Conservation (phyloP, 257 asterid species). For the Jasminum sambac region DNA sequence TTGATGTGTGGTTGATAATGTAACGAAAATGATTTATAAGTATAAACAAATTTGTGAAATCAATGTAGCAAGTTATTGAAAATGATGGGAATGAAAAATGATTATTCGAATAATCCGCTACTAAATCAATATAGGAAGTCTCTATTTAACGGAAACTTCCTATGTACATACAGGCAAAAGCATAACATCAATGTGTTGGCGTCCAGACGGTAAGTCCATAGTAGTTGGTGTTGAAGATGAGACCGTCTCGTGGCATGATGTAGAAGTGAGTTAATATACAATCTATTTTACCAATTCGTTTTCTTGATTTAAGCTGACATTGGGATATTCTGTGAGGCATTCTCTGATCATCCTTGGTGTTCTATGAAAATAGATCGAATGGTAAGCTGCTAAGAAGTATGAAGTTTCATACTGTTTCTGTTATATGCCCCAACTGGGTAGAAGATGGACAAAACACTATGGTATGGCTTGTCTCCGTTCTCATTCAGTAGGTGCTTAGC, state of each 20-base stretch:
- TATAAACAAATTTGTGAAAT: too few species aligned
- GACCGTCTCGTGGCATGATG: conserved; percentile 83
- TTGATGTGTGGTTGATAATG: too few species aligned
- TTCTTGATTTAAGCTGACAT: background rate
- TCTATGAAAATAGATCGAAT: conserved; percentile 54
- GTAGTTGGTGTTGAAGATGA: conserved; percentile 96
- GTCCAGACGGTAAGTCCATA: conserved; percentile 94
- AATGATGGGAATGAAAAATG: too few species aligned
- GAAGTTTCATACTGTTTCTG: conserved; percentile 68
- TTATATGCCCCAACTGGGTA: conserved; percentile 89
- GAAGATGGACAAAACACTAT: conserved; percentile 61
- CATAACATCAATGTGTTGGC: conserved; percentile 92
- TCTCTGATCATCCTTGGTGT: conserved; percentile 22
- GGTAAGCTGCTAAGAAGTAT: conserved; percentile 85
- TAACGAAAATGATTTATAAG: too few species aligned
- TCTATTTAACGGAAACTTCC: conserved; percentile 13
- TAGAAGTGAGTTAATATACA: conserved; percentile 63
- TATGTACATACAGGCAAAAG: conserved; percentile 52
- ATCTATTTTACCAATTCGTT: conserved; percentile 8
- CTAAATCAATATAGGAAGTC: background rate
- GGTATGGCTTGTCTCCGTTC: conserved; percentile 38
- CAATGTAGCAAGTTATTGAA: too few species aligned
- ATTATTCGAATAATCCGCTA: too few species aligned
- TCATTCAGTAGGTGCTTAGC: conserved; percentile 12
- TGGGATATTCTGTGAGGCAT: conserved; percentile 16